Evolutionary conservation across 768 basidiomycete species (phyloP), one percentile per base, ranked within the genome.

Genomic region (Termitomyces sp.): DNA sequence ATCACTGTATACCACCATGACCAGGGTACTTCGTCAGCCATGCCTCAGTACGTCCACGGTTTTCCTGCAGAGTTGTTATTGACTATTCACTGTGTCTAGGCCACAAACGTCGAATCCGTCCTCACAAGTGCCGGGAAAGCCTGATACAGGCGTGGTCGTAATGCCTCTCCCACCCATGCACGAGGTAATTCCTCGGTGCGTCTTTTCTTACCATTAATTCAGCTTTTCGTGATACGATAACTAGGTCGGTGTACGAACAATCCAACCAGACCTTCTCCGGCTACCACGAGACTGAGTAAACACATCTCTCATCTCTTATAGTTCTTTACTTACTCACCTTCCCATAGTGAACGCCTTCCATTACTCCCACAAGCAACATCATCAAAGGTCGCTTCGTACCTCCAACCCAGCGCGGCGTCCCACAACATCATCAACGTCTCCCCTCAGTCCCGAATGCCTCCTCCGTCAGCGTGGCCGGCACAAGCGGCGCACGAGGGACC

Each of bases 271-370:
- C 64, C 24, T 57, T 64, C 29, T 39, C 31, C 7, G 46, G 48
- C 32, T 55, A 60, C 49, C 37, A 59, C 24, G 69, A 71, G 43
- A 70, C 67, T 27, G 67, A 73, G 72, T 76, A 64, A 31, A 71
- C 64, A 36, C 22, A 36, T 36, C 52, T 32, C 52, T 10, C 32
- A 16, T 57, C 20, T 12, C 46, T 36, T 12, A 8, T 18, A 13
- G n/a, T 34, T 14, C 9, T 24, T 5, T 27, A 36, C 47, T 5
- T 27, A 36, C 47, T 20, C 24, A 56, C 8, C 52, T 58, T 31
- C 34, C 4, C 31, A 48, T 57, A 86, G 85, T 60, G 85, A 86
- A 70, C 74, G 74, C 0, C 75, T 71, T 13, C 85, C 85, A 3
- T 73, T 86, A 12, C 74, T 85, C 10, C 72, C 73, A 18, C 67